Base-by-base conservation (phyloP, 2,329 filamentous ascomycete species). In the Cytospora piceae region DNA sequence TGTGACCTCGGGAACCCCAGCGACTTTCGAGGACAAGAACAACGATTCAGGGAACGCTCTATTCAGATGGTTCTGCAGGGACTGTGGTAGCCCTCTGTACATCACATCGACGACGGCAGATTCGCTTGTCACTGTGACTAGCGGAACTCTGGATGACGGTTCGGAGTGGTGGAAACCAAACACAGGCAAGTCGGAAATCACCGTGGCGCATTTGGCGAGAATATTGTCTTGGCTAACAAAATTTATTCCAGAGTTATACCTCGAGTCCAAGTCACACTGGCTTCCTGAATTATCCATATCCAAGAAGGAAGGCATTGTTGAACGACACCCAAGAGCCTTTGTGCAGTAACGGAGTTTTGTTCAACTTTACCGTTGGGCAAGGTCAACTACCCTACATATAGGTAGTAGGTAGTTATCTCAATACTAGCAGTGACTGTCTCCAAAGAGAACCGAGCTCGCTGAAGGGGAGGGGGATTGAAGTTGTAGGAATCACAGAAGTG, bases 251-350 rank as follows among this genome's bases (percentile, higher is more conserved):
- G 63, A 65, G 51, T 58, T 61, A 27, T 65, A 61, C 24, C 15
- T 65, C 20, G 63, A 65, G 22, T 61, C 63, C n/a, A 65, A 65
- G 52, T 65, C 63, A 39, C 58, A 57, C 29, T 65, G 63, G 63
- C 63, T 65, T 61, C 63, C 58, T 5, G 31, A 42, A 22, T 57
- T 65, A 11, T 12, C 63, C 49, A 39, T 65, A 0, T 34, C 14
- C 31, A 51, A 46, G 7, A 65, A 61, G 52, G 63, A 61, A 9
- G 58, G 63, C 29, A 32, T 65, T n/a, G 8, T 57, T 22, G 57
- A 65, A 34, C 61, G 52, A 24, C 63, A 65, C 24, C 27, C 29
- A 20, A 57, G 63, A 55, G 58, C 49, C 14, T 52, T 58, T 15
- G 12, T 60, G 52, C n/a, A 46, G 2, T n/a, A 65, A 20, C 58